Base-by-base conservation (phyloP, 371 early-diverging fungal species). In the Apophysomyces sp. region DNA sequence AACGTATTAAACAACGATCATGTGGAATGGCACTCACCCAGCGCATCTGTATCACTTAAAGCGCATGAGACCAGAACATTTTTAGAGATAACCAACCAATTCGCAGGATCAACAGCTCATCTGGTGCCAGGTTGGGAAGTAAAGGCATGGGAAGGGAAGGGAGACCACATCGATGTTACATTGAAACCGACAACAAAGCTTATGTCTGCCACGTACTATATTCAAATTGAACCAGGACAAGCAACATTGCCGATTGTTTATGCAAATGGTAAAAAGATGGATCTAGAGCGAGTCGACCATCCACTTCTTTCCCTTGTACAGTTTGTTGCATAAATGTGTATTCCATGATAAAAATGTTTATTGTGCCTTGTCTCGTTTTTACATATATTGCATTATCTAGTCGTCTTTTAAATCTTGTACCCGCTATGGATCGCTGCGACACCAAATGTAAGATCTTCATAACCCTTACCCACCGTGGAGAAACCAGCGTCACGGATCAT, bases 391-490 rank as follows among this genome's bases (percentile, higher is more conserved):
- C 24, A 18, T 56, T 2, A 7, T 24, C n/a, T 16, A 18, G 8
- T 34, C 26, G 3, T 61, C 49, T 28, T 37, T n/a, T 67, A 73
- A 55, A 71, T 53, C 55, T 74, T 63, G 63, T 65, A 66, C 41
- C 74, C 65, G 39, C 71, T 66, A 63, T 74, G 97, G 32, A 98
- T 95, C 52, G 98, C 92, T 36, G 97, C 96, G 0, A 98, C 94
- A 31, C 98, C 98, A 85, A 96, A 96, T 0, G 96, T 95, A 75
- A 98, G 75, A 62, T 96, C 92, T 66, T 97, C 96, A 72, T 92
- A 96, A 2, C 96, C 96, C 53, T 87, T 80, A 16, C 94, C 95
- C 32, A 94, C 86, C 3, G 91, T 86, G n/a, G 86, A 85, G 77
- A 98, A 98, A 16, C 98, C 98, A 21, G 92, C 91, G 34, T 92